A percentile compares a stretch with the other conserved stretches of the same genome.
Evolutionary conservation across 106 monocot species (phyloP).

Genomic region (Allium fistulosum): DNA sequence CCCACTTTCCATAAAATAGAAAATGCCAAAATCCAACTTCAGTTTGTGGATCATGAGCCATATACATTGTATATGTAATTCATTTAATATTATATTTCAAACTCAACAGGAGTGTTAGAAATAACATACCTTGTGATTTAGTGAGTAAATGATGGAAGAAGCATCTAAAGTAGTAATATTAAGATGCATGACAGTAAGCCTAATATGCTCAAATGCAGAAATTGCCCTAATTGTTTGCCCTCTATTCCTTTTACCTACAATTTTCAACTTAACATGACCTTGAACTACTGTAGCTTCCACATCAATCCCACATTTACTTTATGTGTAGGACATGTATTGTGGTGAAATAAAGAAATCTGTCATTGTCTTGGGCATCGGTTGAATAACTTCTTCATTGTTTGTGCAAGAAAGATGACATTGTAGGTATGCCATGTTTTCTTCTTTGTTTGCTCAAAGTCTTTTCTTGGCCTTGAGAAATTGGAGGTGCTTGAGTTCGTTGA

Average conservation of each 20-base stretch:
- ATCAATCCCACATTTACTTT: conserved; percentile 24
- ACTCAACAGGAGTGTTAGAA: background rate
- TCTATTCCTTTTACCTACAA: conserved; percentile 30
- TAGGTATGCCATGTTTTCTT: background rate
- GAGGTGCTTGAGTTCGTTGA: conserved; percentile 22
- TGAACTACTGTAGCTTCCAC: conserved; percentile 66
- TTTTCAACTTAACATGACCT: conserved; percentile 66
- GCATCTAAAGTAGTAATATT: conserved; percentile 46
- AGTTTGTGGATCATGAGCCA: too few species aligned
- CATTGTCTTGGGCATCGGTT: conserved; percentile 29
- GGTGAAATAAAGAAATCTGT: conserved; percentile 51
- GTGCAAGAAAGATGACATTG: conserved; percentile 1
- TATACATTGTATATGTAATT: too few species aligned
- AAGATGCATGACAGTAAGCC: conserved; percentile 66
- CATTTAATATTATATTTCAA: too few species aligned
- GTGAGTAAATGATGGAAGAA: conserved; percentile 53
- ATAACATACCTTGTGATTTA: conserved; percentile 71
- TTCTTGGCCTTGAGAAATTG: conserved; percentile 25
- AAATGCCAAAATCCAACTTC: too few species aligned
- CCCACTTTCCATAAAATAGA: too few species aligned
- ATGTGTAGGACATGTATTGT: conserved; percentile 59
- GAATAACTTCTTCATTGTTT: conserved; percentile 13
- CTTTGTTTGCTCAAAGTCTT: conserved; percentile 2
- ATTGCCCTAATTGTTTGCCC: conserved; percentile 44
- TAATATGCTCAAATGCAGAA: conserved; percentile 64